Evolutionary conservation across 345 rosid species (phyloP).

Genomic region (Syzygium grande): DNA sequence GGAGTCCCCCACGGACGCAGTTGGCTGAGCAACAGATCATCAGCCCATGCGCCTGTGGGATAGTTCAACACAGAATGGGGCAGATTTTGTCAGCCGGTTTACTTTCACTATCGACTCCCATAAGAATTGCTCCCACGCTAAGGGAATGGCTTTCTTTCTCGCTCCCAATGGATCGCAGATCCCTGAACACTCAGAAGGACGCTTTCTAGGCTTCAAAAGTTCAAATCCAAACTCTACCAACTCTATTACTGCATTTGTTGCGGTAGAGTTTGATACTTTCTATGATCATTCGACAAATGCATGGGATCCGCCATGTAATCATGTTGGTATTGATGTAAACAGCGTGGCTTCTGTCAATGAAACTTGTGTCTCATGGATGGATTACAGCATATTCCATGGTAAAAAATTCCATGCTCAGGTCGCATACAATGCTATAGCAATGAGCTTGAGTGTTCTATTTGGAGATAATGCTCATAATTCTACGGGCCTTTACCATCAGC

Average conservation of each 20-base stretch:
- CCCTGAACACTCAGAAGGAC: neutral
- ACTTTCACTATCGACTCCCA: slow-evolving; percentile 1
- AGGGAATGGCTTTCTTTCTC: slow-evolving; percentile 10
- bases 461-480: neutral
- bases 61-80: neutral
- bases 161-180: slow-evolving; percentile 1
- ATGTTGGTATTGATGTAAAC: neutral
- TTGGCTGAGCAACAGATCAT: slow-evolving; percentile 4
- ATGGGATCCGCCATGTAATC: neutral
- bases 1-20: too few species aligned
- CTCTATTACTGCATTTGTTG: neutral
- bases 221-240: neutral
- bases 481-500: neutral
- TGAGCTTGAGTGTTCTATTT: neutral
- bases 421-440: neutral
- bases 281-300: neutral
- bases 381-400: neutral
- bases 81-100: slow-evolving; percentile 14
- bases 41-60: slow-evolving; percentile 14
- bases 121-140: neutral
- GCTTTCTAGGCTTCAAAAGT: neutral
- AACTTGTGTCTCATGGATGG: neutral
- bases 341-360: neutral
- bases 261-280: neutral
- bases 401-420: neutral